Conservation (phyloP, 2,329 filamentous ascomycete genomes). For the Hypoxylon sp. region DNA sequence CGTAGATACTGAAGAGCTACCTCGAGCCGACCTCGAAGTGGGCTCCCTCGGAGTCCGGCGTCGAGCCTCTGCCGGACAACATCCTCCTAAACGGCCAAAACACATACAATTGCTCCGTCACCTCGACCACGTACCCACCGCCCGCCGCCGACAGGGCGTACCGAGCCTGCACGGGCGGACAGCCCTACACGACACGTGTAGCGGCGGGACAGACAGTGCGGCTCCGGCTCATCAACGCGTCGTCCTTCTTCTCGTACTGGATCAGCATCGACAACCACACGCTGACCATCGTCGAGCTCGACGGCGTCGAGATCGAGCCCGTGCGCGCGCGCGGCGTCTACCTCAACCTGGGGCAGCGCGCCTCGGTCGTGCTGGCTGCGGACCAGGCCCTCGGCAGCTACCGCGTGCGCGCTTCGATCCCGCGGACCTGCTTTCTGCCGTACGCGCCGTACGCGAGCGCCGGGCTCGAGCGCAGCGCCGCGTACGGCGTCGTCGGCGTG, state of each 20-base stretch:
- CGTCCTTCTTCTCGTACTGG: conserved; percentile 50
- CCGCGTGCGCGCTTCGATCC: conserved; percentile 48
- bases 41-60: conserved; percentile 47
- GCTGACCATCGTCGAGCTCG: conserved; percentile 50
- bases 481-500: conserved; percentile 43
- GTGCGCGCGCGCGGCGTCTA: conserved; percentile 47
- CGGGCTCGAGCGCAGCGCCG: conserved; percentile 40
- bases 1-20: conserved; percentile 44
- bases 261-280: conserved; percentile 51
- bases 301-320: conserved; percentile 51
- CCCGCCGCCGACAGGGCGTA: conserved; percentile 5
- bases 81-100: conserved; percentile 52
- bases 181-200: conserved; percentile 45
- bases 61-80: conserved; percentile 53
- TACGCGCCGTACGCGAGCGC: conserved; percentile 45
- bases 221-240: conserved; percentile 52
- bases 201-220: conserved; percentile 42
- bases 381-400: conserved; percentile 47
- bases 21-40: conserved; percentile 47
- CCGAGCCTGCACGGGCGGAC: conserved; percentile 45
- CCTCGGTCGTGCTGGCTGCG: conserved; percentile 48
- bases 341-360: conserved; percentile 51
- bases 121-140: conserved; percentile 42
- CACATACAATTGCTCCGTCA: conserved; percentile 47
- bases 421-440: conserved; percentile 47